Evolutionary conservation across 768 basidiomycete genomes (phyloP), one percentile per base, ranked within the genome.

Genomic region (Psilocybe subaeruginosa): DNA sequence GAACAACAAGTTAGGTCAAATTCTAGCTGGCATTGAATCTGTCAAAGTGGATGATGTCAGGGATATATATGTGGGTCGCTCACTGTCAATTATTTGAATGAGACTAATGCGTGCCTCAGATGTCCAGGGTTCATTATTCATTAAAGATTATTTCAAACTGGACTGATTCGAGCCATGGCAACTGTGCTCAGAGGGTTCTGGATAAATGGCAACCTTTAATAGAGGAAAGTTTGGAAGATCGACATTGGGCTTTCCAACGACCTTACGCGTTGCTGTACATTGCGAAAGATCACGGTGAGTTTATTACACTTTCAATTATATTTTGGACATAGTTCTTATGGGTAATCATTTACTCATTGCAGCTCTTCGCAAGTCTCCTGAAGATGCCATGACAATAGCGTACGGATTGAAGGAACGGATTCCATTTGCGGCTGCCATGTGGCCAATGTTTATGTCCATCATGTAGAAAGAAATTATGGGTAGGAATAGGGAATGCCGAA

Each of bases 371-470:
- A 63, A 31, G 14, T 58, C 59, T 35, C n/a, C 39, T 4, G 63
- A 63, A 8, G 47, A 49, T 17, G 60, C 57, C 2, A 37, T 60
- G 43, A 29, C 55, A 12, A 61, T 67, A 1, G 37, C 63, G 8
- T 65, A 61, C 58, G 66, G 66, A 14, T 39, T 65, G 29, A 63
- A 56, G 14, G 60, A 63, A 14, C 45, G 60, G 12, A 58, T 54
- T 9, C 41, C 46, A 37, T 61, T 67, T 14, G 12, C 53, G 19
- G n/a, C 62, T 30, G 55, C 59, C 6, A 61, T 60, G 47, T 67
- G 66, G 66, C 64, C 66, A 11, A 62, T 66, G n/a, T 74, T 69
- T 60, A 59, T 67, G 60, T 48, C 57, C 49, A 45, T 54, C 61
- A 6, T 35, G 37, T 35, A 35, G 33, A 35, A n/a, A 14, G 31